Evolutionary conservation across 495 filamentous ascomycete genomes (phyloP), one percentile per base, ranked within the genome.

Genomic region (Hypomontagnella submonticulosa): DNA sequence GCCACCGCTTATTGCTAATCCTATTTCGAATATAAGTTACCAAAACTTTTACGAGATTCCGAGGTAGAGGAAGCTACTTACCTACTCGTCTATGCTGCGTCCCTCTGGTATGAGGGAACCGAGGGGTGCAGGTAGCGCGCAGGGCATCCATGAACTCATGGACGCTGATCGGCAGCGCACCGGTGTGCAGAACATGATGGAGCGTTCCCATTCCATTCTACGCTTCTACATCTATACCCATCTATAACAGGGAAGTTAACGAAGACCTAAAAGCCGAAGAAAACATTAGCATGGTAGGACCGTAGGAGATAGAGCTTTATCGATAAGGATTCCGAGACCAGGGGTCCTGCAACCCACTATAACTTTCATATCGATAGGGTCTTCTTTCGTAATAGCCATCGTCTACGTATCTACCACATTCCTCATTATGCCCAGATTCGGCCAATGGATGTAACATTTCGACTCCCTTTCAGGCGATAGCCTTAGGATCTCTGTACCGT

Each of bases 1-100:
- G 12, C 95, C 95, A 5, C 95, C 95, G 73, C 94, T 97, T 44
- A 98, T 78, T 9, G 94, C 94, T 23, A 97, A 77, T 56, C 85
- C 94, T 96, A 65, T 44, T 27, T 4, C 1, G 9, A 11, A 18
- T 19, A 53, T 57, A 38, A 61, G 11, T 27, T 1, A 6, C 4
- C 20, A 9, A 6, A 8, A 0, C 13, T 32, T 19, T 8, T n/a
- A 13, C 1, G n/a, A 38, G 37, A 51, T 51, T 18, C 33, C 15
- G 8, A 20, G 33, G 16, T 23, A 27, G 11, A 19, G 41, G 33
- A n/a, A 19, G 30, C 11, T 27, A 61, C 74, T 33, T 65, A 81
- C 80, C 76, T 51, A 80, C 72, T 8, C 34, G 54, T 46, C 76
- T 77, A 30, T 63, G 63, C 3, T 10, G 4, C 27, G 59, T 52